A percentile compares a stretch with the other conserved stretches of the same genome.
Evolutionary conservation across 768 basidiomycete species (phyloP).

Genomic region (Favolaschia claudopus): DNA sequence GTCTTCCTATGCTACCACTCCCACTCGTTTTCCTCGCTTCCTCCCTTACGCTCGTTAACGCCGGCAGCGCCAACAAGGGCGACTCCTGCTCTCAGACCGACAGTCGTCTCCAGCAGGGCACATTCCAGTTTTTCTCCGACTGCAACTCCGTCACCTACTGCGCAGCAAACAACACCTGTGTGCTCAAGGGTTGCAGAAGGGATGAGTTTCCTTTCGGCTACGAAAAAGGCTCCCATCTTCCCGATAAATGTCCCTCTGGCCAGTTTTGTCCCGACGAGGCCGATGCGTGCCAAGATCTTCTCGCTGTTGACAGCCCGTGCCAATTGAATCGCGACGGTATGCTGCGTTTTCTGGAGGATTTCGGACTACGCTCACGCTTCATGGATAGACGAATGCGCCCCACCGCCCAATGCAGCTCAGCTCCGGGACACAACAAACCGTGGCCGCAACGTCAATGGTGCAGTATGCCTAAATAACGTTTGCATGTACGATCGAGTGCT

Average conservation of each 20-base stretch:
- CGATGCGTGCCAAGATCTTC: slow-evolving; percentile 66
- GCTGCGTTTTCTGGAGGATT: slow-evolving; percentile 20
- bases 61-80: slow-evolving; percentile 55
- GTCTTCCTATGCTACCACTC: slow-evolving; percentile 45
- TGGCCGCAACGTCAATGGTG: slow-evolving; percentile 81
- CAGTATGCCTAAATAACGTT: slow-evolving; percentile 80
- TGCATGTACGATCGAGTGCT: slow-evolving; percentile 66
- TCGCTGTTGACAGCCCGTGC: slow-evolving; percentile 71
- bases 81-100: slow-evolving; percentile 58
- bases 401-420: slow-evolving; percentile 69
- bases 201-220: slow-evolving; percentile 85
- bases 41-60: slow-evolving; percentile 45
- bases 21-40: slow-evolving; percentile 67
- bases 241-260: slow-evolving; percentile 65
- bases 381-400: slow-evolving; percentile 74
- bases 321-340: slow-evolving; percentile 89
- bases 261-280: slow-evolving; percentile 89
- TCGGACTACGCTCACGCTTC: not conserved
- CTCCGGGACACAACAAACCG: slow-evolving; percentile 69
- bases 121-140: slow-evolving; percentile 82
- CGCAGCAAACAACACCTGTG: slow-evolving; percentile 60
- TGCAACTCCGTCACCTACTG: slow-evolving; percentile 80
- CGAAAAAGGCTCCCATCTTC: slow-evolving; percentile 49
- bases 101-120: slow-evolving; percentile 76
- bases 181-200: slow-evolving; percentile 71